phyloP scores from a whole-genome alignment of 2,329 filamentous ascomycete genomes.

The Aureobasidium leucospermi region DNA sequence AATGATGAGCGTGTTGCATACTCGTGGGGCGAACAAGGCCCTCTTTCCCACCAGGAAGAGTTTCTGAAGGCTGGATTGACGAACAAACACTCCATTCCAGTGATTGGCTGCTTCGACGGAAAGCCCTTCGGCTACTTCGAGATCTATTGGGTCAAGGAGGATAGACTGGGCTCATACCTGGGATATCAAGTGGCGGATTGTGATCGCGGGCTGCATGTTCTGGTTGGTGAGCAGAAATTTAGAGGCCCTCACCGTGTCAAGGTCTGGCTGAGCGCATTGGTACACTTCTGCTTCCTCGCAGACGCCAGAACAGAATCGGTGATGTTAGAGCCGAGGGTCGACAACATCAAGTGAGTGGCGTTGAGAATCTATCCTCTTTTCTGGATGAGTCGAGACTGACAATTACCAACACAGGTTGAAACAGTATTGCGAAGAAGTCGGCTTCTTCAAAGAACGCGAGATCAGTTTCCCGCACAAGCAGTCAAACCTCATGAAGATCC shows the following conservation, averaged over 20 bases:
- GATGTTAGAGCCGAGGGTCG: constrained; percentile 80
- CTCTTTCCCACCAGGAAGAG: constrained; percentile 48
- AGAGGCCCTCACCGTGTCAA: constrained; percentile 68
- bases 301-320: constrained; percentile 77
- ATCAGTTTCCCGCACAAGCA: constrained; percentile 89
- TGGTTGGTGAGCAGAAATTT: constrained; percentile 89
- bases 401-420: constrained; percentile 48
- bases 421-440: constrained; percentile 60
- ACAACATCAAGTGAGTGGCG: constrained; percentile 71
- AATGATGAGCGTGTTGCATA: constrained; percentile 71
- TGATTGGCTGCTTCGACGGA: constrained; percentile 88
- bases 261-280: constrained; percentile 74
- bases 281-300: constrained; percentile 75
- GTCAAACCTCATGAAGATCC: constrained; percentile 73
- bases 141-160: constrained; percentile 97
- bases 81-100: constrained; percentile 74
- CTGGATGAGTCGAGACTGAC: not conserved
- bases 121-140: constrained; percentile 97
- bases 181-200: constrained; percentile 63
- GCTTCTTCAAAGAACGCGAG: constrained; percentile 82
- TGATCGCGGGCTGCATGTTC: constrained; percentile 79
- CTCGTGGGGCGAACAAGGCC: constrained; percentile 72
- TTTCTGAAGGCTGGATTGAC: constrained; percentile 63
- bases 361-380: not conserved
- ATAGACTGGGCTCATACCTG: constrained; percentile 64